These are phyloP conservation scores for Stachybotrys elegans DNA, from an alignment of 2,329 filamentous ascomycete species.

Conservation along the genomic window DNA sequence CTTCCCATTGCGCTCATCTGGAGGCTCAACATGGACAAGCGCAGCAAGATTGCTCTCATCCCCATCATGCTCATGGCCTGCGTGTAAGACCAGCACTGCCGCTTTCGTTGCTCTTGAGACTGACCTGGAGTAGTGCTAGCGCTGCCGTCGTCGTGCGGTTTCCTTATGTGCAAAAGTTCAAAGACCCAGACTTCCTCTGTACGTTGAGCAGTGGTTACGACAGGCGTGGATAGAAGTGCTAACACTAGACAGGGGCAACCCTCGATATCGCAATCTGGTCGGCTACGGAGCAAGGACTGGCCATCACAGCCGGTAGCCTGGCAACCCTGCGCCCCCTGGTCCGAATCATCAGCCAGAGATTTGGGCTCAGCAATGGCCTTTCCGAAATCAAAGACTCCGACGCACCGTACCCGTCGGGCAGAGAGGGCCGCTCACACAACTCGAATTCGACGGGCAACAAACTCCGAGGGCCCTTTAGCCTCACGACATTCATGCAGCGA, in stretches of 20 bases:
- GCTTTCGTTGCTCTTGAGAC: background rate
- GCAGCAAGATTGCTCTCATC: slow-evolving; percentile 46
- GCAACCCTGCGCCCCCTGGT: slow-evolving; percentile 42
- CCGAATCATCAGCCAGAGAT: slow-evolving; percentile 23
- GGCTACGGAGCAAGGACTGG: slow-evolving; percentile 40
- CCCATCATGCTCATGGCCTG: slow-evolving; percentile 53
- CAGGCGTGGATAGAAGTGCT: background rate
- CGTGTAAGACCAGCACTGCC: slow-evolving; percentile 25
- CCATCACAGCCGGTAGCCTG: slow-evolving; percentile 42
- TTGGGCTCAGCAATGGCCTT: slow-evolving; percentile 20
- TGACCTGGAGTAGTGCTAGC: slow-evolving; percentile 31
- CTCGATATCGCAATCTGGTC: slow-evolving; percentile 44
- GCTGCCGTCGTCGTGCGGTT: slow-evolving; percentile 37
- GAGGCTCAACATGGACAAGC: slow-evolving; percentile 47
- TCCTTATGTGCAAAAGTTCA: slow-evolving; percentile 30
- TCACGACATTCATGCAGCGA: slow-evolving; percentile 20
- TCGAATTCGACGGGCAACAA: slow-evolving; percentile 9
- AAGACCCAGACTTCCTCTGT: slow-evolving; percentile 38
- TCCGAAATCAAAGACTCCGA: slow-evolving; percentile 13
- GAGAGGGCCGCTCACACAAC: no score
- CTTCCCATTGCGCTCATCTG: slow-evolving; percentile 50
- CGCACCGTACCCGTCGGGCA: slow-evolving; percentile 7
- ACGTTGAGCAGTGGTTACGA: slow-evolving; percentile 11
- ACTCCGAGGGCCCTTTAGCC: slow-evolving; percentile 18
- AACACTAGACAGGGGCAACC: slow-evolving; percentile 24